phyloP scores from a whole-genome alignment of 1,284 basidiomycete genomes.

The Trichosporon asahii region DNA sequence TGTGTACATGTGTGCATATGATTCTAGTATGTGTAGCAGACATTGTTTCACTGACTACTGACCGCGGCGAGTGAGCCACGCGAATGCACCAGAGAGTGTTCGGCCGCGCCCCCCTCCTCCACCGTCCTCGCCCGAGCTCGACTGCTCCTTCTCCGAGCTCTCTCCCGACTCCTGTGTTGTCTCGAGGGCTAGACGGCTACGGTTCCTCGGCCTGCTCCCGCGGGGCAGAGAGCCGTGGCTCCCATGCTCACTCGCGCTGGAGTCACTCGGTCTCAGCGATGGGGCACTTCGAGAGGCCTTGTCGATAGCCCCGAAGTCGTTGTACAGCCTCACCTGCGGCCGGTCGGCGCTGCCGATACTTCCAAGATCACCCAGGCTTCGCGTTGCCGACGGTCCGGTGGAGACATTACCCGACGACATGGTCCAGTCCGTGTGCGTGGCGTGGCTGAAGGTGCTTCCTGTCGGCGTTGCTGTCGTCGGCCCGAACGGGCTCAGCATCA shows the following conservation, averaged over 20 bases:
- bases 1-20: neutral
- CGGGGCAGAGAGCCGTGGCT: neutral
- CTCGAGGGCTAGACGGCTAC: neutral
- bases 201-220: neutral
- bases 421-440: neutral
- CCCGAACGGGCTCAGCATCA: conserved; percentile 24
- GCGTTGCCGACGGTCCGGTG: neutral
- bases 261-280: neutral
- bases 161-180: neutral
- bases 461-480: conserved; percentile 3
- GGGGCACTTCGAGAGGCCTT: neutral
- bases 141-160: neutral
- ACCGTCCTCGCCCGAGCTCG: neutral
- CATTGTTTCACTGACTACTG: neutral
- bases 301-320: conserved; percentile 1
- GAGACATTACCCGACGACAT: neutral
- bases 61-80: neutral
- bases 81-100: neutral
- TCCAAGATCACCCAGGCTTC: neutral
- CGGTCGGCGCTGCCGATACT: neutral
- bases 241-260: neutral
- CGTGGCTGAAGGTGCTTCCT: neutral
- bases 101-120: neutral
- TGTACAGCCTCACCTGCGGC: neutral
- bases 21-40: neutral